These are phyloP conservation scores for Linderniella brevidens DNA, from an alignment of 257 asterid genomes.

Conservation along the genomic window DNA sequence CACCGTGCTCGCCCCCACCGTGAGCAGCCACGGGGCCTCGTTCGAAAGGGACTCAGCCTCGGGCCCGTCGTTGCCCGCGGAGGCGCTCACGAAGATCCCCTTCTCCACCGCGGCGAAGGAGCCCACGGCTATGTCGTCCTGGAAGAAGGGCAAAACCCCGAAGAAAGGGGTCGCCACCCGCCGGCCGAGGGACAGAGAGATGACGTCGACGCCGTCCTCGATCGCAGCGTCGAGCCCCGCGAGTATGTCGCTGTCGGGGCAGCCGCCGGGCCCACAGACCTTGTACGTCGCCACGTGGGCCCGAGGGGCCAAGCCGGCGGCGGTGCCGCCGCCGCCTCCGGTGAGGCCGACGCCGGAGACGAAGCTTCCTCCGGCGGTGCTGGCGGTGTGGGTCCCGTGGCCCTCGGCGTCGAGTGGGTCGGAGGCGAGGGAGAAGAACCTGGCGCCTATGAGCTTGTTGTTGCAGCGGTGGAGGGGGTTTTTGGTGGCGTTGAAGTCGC, in stretches of 20 bases:
- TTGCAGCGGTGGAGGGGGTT: conserved; percentile 40
- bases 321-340: conserved; percentile 44
- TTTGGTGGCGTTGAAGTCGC: conserved; percentile 42
- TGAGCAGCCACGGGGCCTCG: conserved; percentile 7
- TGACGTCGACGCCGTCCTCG: conserved; percentile 37
- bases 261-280: conserved; percentile 42
- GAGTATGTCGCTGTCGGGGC: conserved; percentile 25
- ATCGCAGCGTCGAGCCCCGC: conserved; percentile 67
- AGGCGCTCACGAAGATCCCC: conserved; percentile 2
- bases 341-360: conserved; percentile 33
- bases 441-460: conserved; percentile 63
- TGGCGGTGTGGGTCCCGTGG: conserved; percentile 66
- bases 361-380: conserved; percentile 45
- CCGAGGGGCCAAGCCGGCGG: conserved; percentile 45
- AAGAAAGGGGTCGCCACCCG: neutral
- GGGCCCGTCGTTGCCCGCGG: conserved; percentile 2
- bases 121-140: conserved; percentile 43
- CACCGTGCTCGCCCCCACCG: neutral
- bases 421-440: conserved; percentile 39
- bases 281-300: conserved; percentile 57
- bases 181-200: conserved; percentile 44
- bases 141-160: conserved; percentile 19
- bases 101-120: conserved; percentile 43
- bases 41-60: neutral
- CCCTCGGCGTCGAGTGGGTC: conserved; percentile 49